Conservation (phyloP, 345 rosid genomes). For the Sisymbrium irio region DNA sequence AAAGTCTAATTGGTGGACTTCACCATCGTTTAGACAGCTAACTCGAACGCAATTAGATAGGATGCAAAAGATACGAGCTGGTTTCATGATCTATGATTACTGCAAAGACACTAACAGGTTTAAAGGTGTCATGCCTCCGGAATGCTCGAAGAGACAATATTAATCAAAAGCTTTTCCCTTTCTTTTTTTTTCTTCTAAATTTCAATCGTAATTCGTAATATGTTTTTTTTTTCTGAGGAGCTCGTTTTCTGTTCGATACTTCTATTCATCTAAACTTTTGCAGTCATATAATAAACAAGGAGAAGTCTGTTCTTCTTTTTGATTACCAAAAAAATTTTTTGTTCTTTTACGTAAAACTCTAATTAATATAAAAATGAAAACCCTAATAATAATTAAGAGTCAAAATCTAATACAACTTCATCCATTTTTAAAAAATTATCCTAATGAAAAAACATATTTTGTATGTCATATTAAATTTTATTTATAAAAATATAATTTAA, state of each 20-base stretch:
- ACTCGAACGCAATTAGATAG: slow-evolving; percentile 41
- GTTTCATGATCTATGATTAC: slow-evolving; percentile 66
- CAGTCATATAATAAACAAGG: background rate
- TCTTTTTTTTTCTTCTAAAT: background rate
- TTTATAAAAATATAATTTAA: background rate
- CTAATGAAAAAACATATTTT: background rate
- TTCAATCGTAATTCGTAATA: background rate
- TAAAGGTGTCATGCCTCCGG: slow-evolving; percentile 55
- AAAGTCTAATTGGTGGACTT: slow-evolving; percentile 61
- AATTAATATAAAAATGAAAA: background rate
- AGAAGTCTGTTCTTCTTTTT: background rate
- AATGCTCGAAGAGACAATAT: slow-evolving; percentile 63
- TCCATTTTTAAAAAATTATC: background rate
- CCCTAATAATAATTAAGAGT: background rate
- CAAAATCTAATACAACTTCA: background rate
- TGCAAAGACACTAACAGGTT: slow-evolving; percentile 60
- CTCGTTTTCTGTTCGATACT: background rate
- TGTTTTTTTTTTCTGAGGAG: background rate
- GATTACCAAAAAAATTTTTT: too few relatives aligned
- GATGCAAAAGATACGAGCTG: slow-evolving; percentile 53
- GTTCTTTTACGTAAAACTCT: background rate
- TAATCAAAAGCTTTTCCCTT: slow-evolving; percentile 3
- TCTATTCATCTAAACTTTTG: background rate
- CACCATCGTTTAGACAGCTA: slow-evolving; percentile 47
- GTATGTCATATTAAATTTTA: background rate